Evolutionary conservation across 2,329 filamentous ascomycete genomes (phyloP), one percentile per base, ranked within the genome.

Genomic region (Ramichloridium luteum): DNA sequence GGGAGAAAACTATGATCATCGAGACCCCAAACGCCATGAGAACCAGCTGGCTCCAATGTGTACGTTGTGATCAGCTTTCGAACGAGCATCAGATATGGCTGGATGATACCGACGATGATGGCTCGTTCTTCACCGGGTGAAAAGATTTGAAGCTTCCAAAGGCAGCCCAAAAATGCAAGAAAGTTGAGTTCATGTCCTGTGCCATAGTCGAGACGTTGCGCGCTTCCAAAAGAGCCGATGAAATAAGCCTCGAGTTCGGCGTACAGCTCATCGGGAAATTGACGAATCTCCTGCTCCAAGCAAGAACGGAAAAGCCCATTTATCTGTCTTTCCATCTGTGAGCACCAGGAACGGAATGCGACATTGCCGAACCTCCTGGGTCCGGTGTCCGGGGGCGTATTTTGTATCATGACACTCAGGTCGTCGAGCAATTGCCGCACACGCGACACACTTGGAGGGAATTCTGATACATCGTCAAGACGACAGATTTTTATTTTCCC

Each of bases 11-110:
- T 86, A 58, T 98, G 88, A 55, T 98, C 90, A 53, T 98, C 90
- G n/a, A 98, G 68, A 13, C 90, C 90, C 90, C 90, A 98, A 13
- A 98, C 90, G 3, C 90, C 90, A 53, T 96, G 90, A 1, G 88
- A 93, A 2, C 90, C 90, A 4, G 90, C 90, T 3, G 90, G 90
- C 53, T 98, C 90, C 13, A 98, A 72, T 1, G 78, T 94, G 55
- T 96, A 98, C 2, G 77, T 88, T 30, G 83, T 65, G 46, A 98
- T 94, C 6, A 98, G 67, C 25, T 71, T 74, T 23, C 90, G 77
- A 27, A 93, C 67, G 2, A 96, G 76, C 17, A 65, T 62, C n/a
- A 93, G 64, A 50, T 93, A 93, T 25, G 80, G 82, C 50, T 94
- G 80, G 36, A 98, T 69, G 23, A 93, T 65, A 1, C 79, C 78